Percentiles rank a stretch among this genome's conserved stretches.
phyloP scores from a whole-genome alignment of 163 green algal species.

The Chlamydomonas reinhardtii region DNA sequence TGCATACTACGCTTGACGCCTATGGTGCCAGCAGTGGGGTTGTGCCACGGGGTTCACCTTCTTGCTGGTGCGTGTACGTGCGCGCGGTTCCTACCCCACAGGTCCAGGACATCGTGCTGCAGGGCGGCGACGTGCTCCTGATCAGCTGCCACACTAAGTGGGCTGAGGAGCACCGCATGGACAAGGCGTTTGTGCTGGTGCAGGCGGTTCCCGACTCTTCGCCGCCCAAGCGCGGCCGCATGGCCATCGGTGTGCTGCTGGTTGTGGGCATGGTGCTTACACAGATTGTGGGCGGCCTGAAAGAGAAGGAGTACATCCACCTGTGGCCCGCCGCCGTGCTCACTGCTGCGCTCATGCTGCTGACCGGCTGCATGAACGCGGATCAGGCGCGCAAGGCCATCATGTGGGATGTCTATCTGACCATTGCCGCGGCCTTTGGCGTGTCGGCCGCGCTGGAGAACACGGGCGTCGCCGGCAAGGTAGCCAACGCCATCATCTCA shows the following conservation, averaged over 20 bases:
- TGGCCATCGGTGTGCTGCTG: conserved; percentile 29
- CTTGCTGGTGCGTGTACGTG: no score
- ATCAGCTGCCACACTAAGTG: conserved; percentile 76
- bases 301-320: conserved; percentile 55
- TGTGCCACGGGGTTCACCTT: no score
- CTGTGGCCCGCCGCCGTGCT: conserved; percentile 63
- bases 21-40: no score
- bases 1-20: no score
- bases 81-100: no score
- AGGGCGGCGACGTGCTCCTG: conserved; percentile 82
- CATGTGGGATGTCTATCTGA: conserved; percentile 71
- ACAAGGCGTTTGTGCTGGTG: conserved; percentile 75
- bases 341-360: conserved; percentile 67
- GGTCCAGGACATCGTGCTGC: conserved; percentile 67
- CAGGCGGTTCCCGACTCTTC: conserved; percentile 39
- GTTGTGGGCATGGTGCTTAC: conserved; percentile 34
- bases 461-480: conserved; percentile 69
- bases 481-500: conserved; percentile 72
- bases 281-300: conserved; percentile 53
- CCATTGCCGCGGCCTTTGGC: conserved; percentile 79
- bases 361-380: conserved; percentile 76
- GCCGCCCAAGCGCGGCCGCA: conserved; percentile 32
- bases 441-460: conserved; percentile 75
- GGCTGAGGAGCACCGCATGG: conserved; percentile 64
- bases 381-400: conserved; percentile 74